Evolutionary conservation across 2,329 filamentous ascomycete species (phyloP).

Genomic region (Trichoderma sp.): DNA sequence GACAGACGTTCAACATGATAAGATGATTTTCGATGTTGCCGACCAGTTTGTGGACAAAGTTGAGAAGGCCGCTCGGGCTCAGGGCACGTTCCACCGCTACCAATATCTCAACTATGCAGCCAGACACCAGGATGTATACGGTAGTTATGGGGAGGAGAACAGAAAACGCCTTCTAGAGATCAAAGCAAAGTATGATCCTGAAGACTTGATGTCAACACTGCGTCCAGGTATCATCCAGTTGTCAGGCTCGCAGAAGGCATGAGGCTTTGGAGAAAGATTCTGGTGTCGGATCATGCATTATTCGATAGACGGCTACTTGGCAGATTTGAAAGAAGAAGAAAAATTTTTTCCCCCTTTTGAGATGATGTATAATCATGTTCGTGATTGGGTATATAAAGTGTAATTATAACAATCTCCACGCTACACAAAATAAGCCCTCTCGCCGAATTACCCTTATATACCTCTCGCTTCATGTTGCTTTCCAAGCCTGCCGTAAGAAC

Average conservation of each 20-base stretch:
- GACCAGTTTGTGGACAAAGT: background rate
- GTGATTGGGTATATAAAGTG: background rate
- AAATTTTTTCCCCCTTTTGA: background rate
- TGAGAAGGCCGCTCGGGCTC: background rate
- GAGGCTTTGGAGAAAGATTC: background rate
- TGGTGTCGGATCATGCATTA: background rate
- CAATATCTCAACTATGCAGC: background rate
- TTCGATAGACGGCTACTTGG: background rate
- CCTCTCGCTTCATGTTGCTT: background rate
- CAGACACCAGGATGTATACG: background rate
- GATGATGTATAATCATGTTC: background rate
- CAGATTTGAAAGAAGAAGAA: background rate
- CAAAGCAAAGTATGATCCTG: background rate
- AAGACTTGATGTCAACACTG: background rate
- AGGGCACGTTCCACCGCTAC: background rate
- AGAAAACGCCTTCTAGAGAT: background rate
- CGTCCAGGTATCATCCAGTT: constrained; percentile 1
- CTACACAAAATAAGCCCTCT: background rate
- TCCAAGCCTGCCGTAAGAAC: background rate
- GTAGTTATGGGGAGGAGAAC: background rate
- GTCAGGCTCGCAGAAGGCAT: background rate
- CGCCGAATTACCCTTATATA: background rate
- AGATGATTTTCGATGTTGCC: background rate
- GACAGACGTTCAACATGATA: background rate
- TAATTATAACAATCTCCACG: background rate